These are phyloP conservation scores for Trypanosoma mega DNA, from an alignment of 208 protist species.

Conservation along the genomic window DNA sequence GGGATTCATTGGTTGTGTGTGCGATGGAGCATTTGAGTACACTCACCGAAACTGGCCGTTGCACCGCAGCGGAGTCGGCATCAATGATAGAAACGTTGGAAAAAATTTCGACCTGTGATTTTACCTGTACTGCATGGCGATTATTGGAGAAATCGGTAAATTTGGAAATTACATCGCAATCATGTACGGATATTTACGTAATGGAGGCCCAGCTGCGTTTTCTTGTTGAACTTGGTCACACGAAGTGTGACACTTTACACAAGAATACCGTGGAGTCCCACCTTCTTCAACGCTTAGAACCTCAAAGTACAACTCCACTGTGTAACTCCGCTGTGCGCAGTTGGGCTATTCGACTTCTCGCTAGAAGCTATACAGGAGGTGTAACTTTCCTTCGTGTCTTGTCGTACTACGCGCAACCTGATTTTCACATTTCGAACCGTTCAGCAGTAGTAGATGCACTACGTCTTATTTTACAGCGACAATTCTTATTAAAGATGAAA, in stretches of 20 bases:
- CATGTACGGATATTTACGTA: conserved; percentile 11
- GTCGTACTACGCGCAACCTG: conserved; percentile 45
- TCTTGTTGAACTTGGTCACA: conserved; percentile 6
- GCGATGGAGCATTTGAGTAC: background rate
- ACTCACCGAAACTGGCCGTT: no score
- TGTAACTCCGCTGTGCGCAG: conserved; percentile 47
- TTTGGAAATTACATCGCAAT: background rate
- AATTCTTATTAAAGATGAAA: no score
- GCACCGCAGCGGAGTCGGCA: background rate
- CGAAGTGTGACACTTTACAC: background rate
- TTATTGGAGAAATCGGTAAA: no score
- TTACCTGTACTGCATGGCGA: no score
- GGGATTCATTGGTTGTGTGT: background rate
- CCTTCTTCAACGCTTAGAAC: conserved; percentile 17
- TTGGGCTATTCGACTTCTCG: conserved; percentile 41
- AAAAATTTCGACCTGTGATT: no score
- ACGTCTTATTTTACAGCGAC: no score
- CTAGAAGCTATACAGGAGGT: conserved; percentile 15
- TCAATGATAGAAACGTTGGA: background rate
- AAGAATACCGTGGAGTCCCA: conserved; percentile 12
- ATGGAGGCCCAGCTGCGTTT: conserved; percentile 18
- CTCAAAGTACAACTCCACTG: conserved; percentile 2
- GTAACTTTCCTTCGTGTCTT: conserved; percentile 32
- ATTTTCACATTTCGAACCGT: conserved; percentile 52
- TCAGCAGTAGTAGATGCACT: conserved; percentile 54